These are phyloP conservation scores for Jasminum sambac DNA, from an alignment of 257 asterid genomes.

Conservation along the genomic window DNA sequence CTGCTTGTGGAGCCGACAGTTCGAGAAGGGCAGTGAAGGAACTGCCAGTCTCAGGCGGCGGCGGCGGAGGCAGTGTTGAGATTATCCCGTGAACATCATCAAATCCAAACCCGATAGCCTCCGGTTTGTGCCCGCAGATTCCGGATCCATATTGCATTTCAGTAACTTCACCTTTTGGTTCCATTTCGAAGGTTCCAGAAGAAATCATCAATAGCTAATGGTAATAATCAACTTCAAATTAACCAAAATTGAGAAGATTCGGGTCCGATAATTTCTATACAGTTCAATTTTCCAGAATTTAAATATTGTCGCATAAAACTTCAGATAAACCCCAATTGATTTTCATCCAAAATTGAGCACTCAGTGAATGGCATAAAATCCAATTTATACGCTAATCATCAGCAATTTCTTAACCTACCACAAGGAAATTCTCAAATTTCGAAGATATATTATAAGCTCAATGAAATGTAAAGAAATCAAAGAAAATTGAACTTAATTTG, in stretches of 20 bases:
- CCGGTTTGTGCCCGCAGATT: constrained; percentile 25
- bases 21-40: constrained; percentile 91
- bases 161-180: constrained; percentile 32
- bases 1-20: constrained; percentile 89
- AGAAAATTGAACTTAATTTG: not conserved
- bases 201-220: not conserved
- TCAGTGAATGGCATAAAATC: not conserved
- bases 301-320: not conserved
- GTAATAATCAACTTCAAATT: not conserved
- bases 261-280: not conserved
- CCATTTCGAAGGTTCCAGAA: constrained; percentile 23
- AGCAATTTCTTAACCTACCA: not conserved
- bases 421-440: not conserved
- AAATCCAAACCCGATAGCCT: constrained; percentile 35
- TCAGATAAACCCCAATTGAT: constrained; percentile 13
- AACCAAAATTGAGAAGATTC: not conserved
- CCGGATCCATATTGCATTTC: constrained; percentile 59
- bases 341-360: constrained; percentile 3
- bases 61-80: constrained; percentile 31
- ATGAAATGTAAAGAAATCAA: not conserved
- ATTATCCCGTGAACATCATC: constrained; percentile 44
- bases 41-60: constrained; percentile 35
- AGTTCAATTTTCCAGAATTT: not conserved
- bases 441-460: not conserved
- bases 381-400: not conserved